Evolutionary conservation across 2,329 filamentous ascomycete genomes (phyloP), one percentile per base, ranked within the genome.

Genomic region (Sporothrix globosa): DNA sequence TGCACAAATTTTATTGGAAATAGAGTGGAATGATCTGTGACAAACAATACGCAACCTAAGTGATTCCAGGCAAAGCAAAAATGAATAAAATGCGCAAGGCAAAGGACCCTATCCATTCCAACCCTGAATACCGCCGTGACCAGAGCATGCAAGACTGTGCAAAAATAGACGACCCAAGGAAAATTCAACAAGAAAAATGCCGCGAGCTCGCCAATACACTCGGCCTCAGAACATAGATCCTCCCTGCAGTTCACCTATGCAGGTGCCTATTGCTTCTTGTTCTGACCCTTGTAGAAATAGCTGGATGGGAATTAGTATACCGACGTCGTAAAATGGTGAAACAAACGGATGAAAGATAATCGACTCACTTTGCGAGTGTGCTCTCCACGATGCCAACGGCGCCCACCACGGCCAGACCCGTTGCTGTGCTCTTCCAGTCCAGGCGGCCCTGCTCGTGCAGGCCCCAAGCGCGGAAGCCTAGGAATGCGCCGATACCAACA

Each of bases 401-500:
- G 3, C 83, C 81, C 3, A 87, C 68, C 52, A 88, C 81, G 54
- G 85, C 85, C 13, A 84, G 78, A 4, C 86, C 86, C 0, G 86
- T 70, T 21, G 85, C 83, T 19, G 84, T 79, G 70, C 79, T 80
- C 79, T 84, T 81, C 83, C 83, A 86, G 74, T 80, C 80, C 67
- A 88, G 77, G 58, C 80, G 80, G 58, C 84, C 84, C 68, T 80
- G 81, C 77, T 87, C 83, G 74, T 87, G 86, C 73, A 88, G 79
- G 7, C 82, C 83, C 82, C 85, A 87, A 24, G 83, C 86, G 79
- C 83, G 84, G 80, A 84, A 86, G 52, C 86, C 85, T 14, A 88
- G 77, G 78, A 82, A 86, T 3, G 82, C 81, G 75, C 85, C 82
- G 48, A 87, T 74, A 10, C 85, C 85, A n/a, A 87, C 80, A 50